These are phyloP conservation scores for Dryadomyces quercus-mongolicae DNA, from an alignment of 2,329 filamentous ascomycete species.

Conservation along the genomic window DNA sequence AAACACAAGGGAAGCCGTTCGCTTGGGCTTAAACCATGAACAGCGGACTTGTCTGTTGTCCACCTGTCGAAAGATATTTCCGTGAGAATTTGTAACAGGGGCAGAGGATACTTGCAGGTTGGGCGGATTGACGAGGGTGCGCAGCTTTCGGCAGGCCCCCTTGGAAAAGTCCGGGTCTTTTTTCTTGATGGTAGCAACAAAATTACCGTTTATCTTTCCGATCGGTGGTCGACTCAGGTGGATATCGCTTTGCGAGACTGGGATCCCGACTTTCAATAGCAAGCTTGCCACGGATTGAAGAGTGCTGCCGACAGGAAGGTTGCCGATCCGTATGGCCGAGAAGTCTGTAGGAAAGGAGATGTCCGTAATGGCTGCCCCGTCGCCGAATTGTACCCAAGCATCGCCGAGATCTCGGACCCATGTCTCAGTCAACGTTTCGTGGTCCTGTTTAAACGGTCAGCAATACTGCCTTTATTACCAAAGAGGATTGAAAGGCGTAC, in stretches of 20 bases:
- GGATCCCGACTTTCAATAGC: constrained; percentile 7
- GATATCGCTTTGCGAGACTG: neutral
- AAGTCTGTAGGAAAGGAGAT: constrained; percentile 22
- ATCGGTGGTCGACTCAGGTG: neutral
- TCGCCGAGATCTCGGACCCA: constrained; percentile 15
- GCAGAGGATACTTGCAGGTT: neutral
- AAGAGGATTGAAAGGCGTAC: neutral
- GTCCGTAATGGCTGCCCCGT: constrained; percentile 18
- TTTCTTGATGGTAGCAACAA: constrained; percentile 14
- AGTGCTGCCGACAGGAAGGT: constrained; percentile 15
- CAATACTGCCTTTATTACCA: neutral
- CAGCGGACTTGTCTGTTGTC: constrained; percentile 22
- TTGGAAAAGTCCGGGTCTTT: constrained; percentile 18
- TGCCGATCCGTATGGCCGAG: constrained; percentile 21
- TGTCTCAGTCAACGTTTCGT: neutral
- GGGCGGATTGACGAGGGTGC: neutral
- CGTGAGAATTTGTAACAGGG: neutral
- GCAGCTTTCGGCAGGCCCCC: constrained; percentile 1
- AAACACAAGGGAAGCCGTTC: constrained; percentile 19
- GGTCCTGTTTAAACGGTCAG: neutral
- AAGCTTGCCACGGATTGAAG: constrained; percentile 11
- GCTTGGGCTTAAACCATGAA: constrained; percentile 22
- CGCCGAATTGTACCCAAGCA: constrained; percentile 19
- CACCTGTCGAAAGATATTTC: constrained; percentile 17
- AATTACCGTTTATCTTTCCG: neutral